These are phyloP conservation scores for Austropuccinia psidii DNA, from an alignment of 1,284 basidiomycete species.

Conservation along the genomic window DNA sequence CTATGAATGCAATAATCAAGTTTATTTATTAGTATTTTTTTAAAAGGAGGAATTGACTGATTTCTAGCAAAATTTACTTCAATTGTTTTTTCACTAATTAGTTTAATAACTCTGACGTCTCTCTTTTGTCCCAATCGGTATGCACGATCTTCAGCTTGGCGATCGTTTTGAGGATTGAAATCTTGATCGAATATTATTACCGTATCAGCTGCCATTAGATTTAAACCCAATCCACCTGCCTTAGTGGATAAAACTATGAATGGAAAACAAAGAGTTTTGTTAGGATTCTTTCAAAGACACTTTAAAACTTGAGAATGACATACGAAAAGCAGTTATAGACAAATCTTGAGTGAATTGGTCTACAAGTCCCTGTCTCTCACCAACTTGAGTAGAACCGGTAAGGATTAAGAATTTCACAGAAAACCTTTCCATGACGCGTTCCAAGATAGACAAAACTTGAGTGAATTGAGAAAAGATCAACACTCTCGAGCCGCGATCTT, in stretches of 20 bases:
- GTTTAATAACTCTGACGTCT: constrained; percentile 78
- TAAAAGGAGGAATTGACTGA: background rate
- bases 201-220: constrained; percentile 55
- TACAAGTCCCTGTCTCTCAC: constrained; percentile 82
- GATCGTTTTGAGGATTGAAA: constrained; percentile 70
- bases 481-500: constrained; percentile 40
- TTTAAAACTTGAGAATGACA: background rate
- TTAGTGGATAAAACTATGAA: constrained; percentile 74
- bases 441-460: constrained; percentile 86
- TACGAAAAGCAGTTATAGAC: constrained; percentile 73
- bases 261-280: background rate
- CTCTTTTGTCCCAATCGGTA: constrained; percentile 95
- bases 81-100: constrained; percentile 86
- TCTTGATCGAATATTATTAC: constrained; percentile 77
- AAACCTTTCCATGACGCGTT: constrained; percentile 70
- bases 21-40: constrained; percentile 38
- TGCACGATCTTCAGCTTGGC: constrained; percentile 92
- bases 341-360: constrained; percentile 95
- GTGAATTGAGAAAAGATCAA: constrained; percentile 60
- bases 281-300: background rate
- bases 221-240: constrained; percentile 61
- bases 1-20: constrained; percentile 40
- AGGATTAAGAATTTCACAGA: constrained; percentile 75
- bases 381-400: constrained; percentile 89
- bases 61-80: constrained; percentile 54